Conservation (phyloP, 768 basidiomycete species). For the Kwoniella bestiolae region DNA sequence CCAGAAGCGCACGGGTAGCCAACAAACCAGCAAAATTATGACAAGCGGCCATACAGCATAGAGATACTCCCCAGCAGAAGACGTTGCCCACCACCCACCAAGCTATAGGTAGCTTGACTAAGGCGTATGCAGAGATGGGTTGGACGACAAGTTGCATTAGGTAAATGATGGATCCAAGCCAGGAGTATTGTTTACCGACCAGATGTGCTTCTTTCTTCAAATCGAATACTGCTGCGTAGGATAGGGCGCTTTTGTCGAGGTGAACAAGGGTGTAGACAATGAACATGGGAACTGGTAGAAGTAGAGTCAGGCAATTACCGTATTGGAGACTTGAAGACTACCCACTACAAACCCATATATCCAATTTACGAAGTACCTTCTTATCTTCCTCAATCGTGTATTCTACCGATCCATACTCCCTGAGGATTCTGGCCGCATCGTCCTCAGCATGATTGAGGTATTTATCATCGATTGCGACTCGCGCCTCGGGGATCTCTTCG, state of each 20-base stretch:
- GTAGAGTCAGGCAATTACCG: not conserved
- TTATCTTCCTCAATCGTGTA: slow-evolving; percentile 28
- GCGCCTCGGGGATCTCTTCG: slow-evolving; percentile 7
- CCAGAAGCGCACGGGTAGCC: slow-evolving; percentile 29
- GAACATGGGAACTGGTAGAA: slow-evolving; percentile 17
- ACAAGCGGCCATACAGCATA: slow-evolving; percentile 26
- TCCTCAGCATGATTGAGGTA: slow-evolving; percentile 9
- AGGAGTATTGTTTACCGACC: slow-evolving; percentile 28
- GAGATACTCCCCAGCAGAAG: slow-evolving; percentile 19
- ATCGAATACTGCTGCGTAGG: slow-evolving; percentile 35
- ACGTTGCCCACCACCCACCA: slow-evolving; percentile 19
- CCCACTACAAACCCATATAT: slow-evolving; percentile 27
- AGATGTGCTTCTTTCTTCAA: slow-evolving; percentile 29
- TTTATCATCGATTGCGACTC: not conserved
- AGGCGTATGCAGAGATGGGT: slow-evolving; percentile 26
- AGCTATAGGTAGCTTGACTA: slow-evolving; percentile 26
- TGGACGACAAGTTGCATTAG: slow-evolving; percentile 27
- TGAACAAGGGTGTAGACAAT: slow-evolving; percentile 21
- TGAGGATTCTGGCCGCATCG: slow-evolving; percentile 19
- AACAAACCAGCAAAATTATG: slow-evolving; percentile 28
- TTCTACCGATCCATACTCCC: slow-evolving; percentile 24
- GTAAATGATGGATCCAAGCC: slow-evolving; percentile 26
- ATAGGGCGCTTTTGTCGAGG: slow-evolving; percentile 32
- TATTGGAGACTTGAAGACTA: not conserved
- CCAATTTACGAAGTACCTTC: slow-evolving; percentile 37